phyloP scores from a whole-genome alignment of 2,329 filamentous ascomycete species.

The Zelopaecilomyces penicillatus region DNA sequence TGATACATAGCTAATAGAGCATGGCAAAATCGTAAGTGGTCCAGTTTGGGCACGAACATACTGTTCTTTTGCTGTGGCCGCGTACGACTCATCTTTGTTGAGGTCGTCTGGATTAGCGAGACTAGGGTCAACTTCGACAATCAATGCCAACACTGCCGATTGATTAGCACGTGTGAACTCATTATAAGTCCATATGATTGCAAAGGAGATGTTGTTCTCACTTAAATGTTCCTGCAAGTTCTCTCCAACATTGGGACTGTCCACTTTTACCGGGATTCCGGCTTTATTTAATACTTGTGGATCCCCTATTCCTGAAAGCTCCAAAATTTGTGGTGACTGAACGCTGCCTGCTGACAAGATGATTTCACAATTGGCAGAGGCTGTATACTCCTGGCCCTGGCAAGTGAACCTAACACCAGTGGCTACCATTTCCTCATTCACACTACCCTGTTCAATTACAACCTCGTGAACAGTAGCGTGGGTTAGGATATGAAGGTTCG shows the following conservation, averaged over 20 bases:
- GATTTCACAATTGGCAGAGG: slow-evolving; percentile 41
- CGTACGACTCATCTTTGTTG: slow-evolving; percentile 17
- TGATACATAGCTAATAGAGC: slow-evolving; percentile 35
- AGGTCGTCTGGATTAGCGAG: slow-evolving; percentile 33
- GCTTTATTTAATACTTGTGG: slow-evolving; percentile 26
- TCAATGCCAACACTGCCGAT: slow-evolving; percentile 29
- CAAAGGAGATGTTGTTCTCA: slow-evolving; percentile 11
- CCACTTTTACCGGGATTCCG: slow-evolving; percentile 29
- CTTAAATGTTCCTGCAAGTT: slow-evolving; percentile 40
- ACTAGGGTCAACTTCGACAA: slow-evolving; percentile 37
- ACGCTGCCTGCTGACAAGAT: slow-evolving; percentile 51
- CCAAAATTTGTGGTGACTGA: slow-evolving; percentile 50
- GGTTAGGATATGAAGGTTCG: slow-evolving; percentile 33
- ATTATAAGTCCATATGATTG: neutral
- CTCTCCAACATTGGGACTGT: slow-evolving; percentile 37
- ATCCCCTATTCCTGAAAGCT: slow-evolving; percentile 52
- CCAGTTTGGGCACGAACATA: slow-evolving; percentile 23
- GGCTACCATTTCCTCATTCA: slow-evolving; percentile 13
- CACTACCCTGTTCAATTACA: slow-evolving; percentile 15
- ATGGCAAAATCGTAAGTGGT: slow-evolving; percentile 30
- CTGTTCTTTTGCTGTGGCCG: slow-evolving; percentile 24
- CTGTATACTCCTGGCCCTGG: slow-evolving; percentile 26
- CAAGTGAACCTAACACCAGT: slow-evolving; percentile 27
- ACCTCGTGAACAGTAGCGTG: slow-evolving; percentile 20
- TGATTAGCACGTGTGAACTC: slow-evolving; percentile 7